These are phyloP conservation scores for Mycena alexandri DNA, from an alignment of 768 basidiomycete species.

Conservation along the genomic window DNA sequence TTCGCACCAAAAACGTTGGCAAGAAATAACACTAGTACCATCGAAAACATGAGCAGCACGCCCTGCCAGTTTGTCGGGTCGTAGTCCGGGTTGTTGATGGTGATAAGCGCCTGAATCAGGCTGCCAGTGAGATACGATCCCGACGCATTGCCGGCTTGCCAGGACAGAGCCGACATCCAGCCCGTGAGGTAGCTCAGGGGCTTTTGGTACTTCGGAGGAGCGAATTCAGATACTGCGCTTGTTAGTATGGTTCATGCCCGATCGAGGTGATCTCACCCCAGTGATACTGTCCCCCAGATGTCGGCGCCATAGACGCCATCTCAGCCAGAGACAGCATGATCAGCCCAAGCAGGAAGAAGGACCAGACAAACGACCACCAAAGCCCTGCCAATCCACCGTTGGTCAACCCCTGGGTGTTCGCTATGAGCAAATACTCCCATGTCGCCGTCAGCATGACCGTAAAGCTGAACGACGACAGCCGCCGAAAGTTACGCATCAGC, in stretches of 20 bases:
- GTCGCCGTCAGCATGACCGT: conserved; percentile 32
- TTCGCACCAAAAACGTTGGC: conserved; percentile 31
- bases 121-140: conserved; percentile 27
- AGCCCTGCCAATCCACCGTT: conserved; percentile 30
- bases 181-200: conserved; percentile 30
- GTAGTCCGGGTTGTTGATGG: conserved; percentile 27
- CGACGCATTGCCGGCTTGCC: conserved; percentile 31
- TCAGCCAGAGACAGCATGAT: conserved; percentile 31
- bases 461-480: conserved; percentile 30
- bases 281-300: conserved; percentile 30
- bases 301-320: conserved; percentile 31
- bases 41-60: conserved; percentile 28
- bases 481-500: conserved; percentile 31
- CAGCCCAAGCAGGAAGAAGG: conserved; percentile 31
- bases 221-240: conserved; percentile 30
- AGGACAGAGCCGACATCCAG: conserved; percentile 31
- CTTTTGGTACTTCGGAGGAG: conserved; percentile 29
- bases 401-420: conserved; percentile 31
- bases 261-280: conserved; percentile 31
- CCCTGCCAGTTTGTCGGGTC: conserved; percentile 29
- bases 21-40: conserved; percentile 28
- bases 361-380: conserved; percentile 31
- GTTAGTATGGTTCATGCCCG: conserved; percentile 29
- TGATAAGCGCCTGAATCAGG: conserved; percentile 30
- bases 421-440: conserved; percentile 31